These are phyloP conservation scores for Yamagishiella unicocca DNA, from an alignment of 139 green algal species.

Conservation along the genomic window DNA sequence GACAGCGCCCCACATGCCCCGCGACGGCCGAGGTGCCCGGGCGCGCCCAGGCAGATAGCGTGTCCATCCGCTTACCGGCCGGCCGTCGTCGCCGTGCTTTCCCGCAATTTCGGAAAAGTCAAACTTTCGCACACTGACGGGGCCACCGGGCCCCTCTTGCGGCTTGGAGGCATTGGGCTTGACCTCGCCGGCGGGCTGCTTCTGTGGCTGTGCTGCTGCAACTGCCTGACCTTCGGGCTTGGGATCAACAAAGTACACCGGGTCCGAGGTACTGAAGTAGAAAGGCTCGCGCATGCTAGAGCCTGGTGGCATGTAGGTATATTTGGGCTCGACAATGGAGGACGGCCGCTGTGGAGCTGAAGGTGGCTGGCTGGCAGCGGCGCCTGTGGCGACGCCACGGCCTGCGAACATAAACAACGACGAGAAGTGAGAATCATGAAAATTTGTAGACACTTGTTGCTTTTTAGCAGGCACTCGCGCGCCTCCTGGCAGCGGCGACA, in stretches of 20 bases:
- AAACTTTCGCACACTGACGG: conserved; percentile 5
- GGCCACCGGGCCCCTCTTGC: neutral
- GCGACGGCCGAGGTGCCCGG: neutral
- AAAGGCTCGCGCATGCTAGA: conserved; percentile 36
- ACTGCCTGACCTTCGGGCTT: conserved; percentile 6
- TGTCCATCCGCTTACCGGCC: neutral
- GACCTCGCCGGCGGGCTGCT: too few species aligned
- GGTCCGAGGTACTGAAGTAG: conserved; percentile 27
- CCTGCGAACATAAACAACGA: neutral
- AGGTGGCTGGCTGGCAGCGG: neutral
- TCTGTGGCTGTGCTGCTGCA: neutral
- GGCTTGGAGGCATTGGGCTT: neutral
- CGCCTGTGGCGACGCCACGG: neutral
- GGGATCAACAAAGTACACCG: conserved; percentile 43
- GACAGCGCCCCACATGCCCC: too few species aligned
- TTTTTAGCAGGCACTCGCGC: too few species aligned
- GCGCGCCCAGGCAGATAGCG: neutral
- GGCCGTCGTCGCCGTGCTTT: neutral
- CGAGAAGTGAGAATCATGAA: too few species aligned
- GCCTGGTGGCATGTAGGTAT: conserved; percentile 39
- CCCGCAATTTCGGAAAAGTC: conserved; percentile 32
- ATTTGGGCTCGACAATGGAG: conserved; percentile 15
- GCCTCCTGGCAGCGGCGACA: neutral
- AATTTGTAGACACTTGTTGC: too few species aligned
- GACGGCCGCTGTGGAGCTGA: neutral